Conservation (phyloP, 805 yeast species). For the Spathaspora girioi region DNA sequence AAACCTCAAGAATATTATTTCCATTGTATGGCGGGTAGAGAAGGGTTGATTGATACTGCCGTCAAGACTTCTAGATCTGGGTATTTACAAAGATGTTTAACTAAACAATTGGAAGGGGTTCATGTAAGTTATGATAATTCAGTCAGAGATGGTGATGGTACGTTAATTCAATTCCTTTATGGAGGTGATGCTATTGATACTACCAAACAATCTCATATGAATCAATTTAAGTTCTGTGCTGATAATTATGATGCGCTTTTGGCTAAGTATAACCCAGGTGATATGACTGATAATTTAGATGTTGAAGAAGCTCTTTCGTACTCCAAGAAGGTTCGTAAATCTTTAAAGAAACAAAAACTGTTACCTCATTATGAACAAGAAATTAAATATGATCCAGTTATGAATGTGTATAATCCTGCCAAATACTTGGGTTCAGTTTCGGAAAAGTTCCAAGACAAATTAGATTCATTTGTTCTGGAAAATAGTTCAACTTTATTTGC, state of each 20-base stretch:
- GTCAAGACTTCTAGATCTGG: constrained; percentile 98
- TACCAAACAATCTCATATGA: constrained; percentile 90
- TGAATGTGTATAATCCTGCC: constrained; percentile 82
- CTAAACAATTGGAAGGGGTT: constrained; percentile 97
- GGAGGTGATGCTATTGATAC: constrained; percentile 98
- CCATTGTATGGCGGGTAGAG: constrained; percentile 99
- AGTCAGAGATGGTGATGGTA: constrained; percentile 93
- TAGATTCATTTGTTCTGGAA: constrained; percentile 63
- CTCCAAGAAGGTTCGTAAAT: constrained; percentile 77
- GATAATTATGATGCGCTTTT: constrained; percentile 86
- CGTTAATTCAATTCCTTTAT: constrained; percentile 88
- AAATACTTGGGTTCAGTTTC: constrained; percentile 91
- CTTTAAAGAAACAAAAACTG: constrained; percentile 57
- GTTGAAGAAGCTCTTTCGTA: constrained; percentile 78
- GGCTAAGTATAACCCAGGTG: constrained; percentile 82
- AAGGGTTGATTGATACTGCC: constrained; percentile 98
- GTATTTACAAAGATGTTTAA: constrained; percentile 95
- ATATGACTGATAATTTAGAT: constrained; percentile 67
- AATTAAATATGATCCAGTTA: constrained; percentile 79
- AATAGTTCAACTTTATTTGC: constrained; percentile 53
- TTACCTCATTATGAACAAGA: constrained; percentile 62
- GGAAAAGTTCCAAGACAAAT: constrained; percentile 77
- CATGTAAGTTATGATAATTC: constrained; percentile 91
- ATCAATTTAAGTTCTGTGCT: constrained; percentile 87
- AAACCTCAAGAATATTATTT: constrained; percentile 98